Conservation (phyloP, 1,284 basidiomycete species). For the Rhizoctonia solani region DNA sequence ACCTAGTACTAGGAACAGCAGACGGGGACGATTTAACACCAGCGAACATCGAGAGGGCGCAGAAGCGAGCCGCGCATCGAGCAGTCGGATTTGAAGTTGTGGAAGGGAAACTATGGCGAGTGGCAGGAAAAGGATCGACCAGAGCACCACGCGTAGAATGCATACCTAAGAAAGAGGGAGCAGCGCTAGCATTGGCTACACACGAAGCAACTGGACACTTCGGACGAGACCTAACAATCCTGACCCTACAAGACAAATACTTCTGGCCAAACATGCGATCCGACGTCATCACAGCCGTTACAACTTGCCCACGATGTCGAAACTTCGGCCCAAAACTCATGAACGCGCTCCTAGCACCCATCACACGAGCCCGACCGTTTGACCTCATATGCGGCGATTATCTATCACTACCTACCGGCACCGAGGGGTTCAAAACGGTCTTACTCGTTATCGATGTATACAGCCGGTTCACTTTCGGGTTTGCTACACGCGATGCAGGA, state of each 20-base stretch:
- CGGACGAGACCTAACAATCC: constrained; percentile 25
- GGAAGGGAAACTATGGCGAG: constrained; percentile 35
- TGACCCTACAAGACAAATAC: constrained; percentile 7
- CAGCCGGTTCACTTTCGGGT: constrained; percentile 23
- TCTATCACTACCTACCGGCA: constrained; percentile 19
- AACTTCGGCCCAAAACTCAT: constrained; percentile 34
- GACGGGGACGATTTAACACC: background rate
- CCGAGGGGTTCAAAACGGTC: constrained; percentile 26
- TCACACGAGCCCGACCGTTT: constrained; percentile 25
- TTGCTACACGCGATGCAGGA: constrained; percentile 40
- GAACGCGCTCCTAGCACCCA: constrained; percentile 16
- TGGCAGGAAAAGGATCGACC: constrained; percentile 19
- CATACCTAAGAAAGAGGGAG: constrained; percentile 40
- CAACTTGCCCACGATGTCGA: constrained; percentile 22
- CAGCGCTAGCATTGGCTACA: background rate
- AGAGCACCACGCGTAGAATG: constrained; percentile 40
- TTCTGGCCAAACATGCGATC: constrained; percentile 34
- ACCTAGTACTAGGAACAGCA: constrained; percentile 4
- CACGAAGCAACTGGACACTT: constrained; percentile 31
- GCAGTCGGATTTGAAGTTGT: constrained; percentile 28
- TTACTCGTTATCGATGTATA: constrained; percentile 25
- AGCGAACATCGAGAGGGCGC: background rate
- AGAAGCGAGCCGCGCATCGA: constrained; percentile 13
- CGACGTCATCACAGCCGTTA: constrained; percentile 19
- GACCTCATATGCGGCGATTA: constrained; percentile 33